Evolutionary conservation across 192 early-diverging fungal genomes (phyloP).

Genomic region (Umbelopsis sp.): DNA sequence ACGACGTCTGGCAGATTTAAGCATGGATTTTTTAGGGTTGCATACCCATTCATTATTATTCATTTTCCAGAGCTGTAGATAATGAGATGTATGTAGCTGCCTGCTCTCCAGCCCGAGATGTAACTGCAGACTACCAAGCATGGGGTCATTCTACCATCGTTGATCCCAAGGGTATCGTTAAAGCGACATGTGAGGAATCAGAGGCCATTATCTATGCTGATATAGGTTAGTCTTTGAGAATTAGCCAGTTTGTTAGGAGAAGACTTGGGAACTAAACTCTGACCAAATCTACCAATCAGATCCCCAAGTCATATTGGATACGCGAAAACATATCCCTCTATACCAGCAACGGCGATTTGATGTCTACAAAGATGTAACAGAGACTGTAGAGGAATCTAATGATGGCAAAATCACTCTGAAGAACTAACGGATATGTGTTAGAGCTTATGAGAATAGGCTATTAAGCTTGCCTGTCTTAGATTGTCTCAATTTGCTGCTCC

Average conservation of each 20-base stretch:
- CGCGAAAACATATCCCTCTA: conserved; percentile 76
- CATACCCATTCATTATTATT: neutral
- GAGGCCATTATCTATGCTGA: conserved; percentile 85
- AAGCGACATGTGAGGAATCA: conserved; percentile 73
- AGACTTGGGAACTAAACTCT: neutral
- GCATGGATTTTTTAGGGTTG: neutral
- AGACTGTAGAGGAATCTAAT: conserved; percentile 9
- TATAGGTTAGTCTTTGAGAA: conserved; percentile 44
- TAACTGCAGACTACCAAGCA: conserved; percentile 74
- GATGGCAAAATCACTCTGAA: conserved; percentile 24
- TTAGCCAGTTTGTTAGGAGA: neutral
- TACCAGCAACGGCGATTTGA: conserved; percentile 86
- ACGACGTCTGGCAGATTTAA: neutral
- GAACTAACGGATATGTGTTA: no score
- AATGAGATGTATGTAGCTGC: conserved; percentile 93
- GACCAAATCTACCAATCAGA: conserved; percentile 42
- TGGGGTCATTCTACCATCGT: conserved; percentile 95
- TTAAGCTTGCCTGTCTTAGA: no score
- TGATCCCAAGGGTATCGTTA: conserved; percentile 74
- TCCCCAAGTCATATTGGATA: conserved; percentile 55
- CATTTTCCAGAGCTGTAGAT: conserved; percentile 77
- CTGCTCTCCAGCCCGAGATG: conserved; percentile 95
- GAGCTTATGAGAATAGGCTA: no score
- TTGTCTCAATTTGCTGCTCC: no score
- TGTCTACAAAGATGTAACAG: conserved; percentile 77